Evolutionary conservation across 1,284 basidiomycete genomes (phyloP).

Genomic region (Boletellus deceptivus): DNA sequence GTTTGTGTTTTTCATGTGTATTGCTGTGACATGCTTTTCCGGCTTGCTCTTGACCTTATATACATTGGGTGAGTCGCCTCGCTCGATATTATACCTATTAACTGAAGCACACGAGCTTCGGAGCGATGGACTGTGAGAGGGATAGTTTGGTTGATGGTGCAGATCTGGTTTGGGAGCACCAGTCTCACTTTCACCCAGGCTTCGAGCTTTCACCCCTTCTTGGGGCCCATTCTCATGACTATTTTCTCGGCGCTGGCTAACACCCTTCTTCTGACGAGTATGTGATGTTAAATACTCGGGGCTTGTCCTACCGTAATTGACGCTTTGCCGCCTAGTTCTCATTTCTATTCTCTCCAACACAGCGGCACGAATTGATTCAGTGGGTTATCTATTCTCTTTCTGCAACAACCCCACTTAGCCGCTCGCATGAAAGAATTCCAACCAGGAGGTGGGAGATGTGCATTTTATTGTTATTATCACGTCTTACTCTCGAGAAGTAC

Average conservation of each 20-base stretch:
- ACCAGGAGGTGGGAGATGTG: constrained; percentile 59
- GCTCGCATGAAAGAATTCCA: constrained; percentile 61
- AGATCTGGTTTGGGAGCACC: constrained; percentile 84
- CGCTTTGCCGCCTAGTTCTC: constrained; percentile 48
- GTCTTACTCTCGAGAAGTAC: constrained; percentile 48
- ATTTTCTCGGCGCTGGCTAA: constrained; percentile 81
- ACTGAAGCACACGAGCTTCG: constrained; percentile 35
- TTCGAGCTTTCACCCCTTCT: constrained; percentile 77
- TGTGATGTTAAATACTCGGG: constrained; percentile 22
- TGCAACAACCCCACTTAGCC: constrained; percentile 2
- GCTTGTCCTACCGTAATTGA: constrained; percentile 1
- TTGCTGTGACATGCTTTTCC: constrained; percentile 83
- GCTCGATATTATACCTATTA: neutral
- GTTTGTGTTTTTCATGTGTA: constrained; percentile 82
- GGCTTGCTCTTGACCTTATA: constrained; percentile 84
- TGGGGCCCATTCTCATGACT: constrained; percentile 85
- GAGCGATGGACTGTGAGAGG: constrained; percentile 64
- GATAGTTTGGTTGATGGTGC: constrained; percentile 79
- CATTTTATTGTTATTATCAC: neutral
- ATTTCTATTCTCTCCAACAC: constrained; percentile 87
- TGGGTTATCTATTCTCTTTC: constrained; percentile 37
- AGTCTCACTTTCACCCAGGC: constrained; percentile 68
- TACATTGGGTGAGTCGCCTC: constrained; percentile 55
- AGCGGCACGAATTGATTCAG: constrained; percentile 75
- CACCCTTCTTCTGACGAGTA: constrained; percentile 78